Evolutionary conservation across 306 rosid species (phyloP).

Genomic region (Aeschynomene evenia): DNA sequence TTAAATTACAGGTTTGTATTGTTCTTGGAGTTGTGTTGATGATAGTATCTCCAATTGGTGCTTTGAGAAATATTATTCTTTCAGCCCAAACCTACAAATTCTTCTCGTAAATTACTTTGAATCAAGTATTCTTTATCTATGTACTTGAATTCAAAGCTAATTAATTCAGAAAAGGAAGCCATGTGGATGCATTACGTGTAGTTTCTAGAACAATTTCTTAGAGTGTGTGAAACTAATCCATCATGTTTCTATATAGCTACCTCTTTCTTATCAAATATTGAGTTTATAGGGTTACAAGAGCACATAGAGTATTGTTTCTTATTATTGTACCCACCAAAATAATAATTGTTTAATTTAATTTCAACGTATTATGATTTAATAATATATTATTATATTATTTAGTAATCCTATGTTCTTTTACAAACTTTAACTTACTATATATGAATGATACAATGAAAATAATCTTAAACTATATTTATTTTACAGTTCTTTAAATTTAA

Average conservation of each 20-base stretch:
- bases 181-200: background rate
- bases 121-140: background rate
- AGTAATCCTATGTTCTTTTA: no score
- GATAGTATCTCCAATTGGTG: constrained; percentile 78
- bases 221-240: background rate
- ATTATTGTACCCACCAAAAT: background rate
- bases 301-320: background rate
- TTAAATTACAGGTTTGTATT: constrained; percentile 52
- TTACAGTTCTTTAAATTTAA: no score
- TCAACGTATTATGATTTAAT: no score
- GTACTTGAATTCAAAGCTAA: background rate
- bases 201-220: background rate
- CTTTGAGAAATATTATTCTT: constrained; percentile 52
- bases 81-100: constrained; percentile 55
- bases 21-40: constrained; percentile 52
- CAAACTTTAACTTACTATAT: no score
- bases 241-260: background rate
- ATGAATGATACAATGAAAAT: no score
- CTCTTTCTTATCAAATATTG: background rate
- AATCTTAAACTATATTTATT: no score
- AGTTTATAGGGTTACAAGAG: background rate
- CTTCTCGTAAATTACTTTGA: constrained; percentile 54
- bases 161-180: background rate
- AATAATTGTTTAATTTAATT: no score
- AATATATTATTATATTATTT: no score